These are phyloP conservation scores for Neurospora sp. DNA, from an alignment of 495 filamentous ascomycete genomes.

Conservation along the genomic window DNA sequence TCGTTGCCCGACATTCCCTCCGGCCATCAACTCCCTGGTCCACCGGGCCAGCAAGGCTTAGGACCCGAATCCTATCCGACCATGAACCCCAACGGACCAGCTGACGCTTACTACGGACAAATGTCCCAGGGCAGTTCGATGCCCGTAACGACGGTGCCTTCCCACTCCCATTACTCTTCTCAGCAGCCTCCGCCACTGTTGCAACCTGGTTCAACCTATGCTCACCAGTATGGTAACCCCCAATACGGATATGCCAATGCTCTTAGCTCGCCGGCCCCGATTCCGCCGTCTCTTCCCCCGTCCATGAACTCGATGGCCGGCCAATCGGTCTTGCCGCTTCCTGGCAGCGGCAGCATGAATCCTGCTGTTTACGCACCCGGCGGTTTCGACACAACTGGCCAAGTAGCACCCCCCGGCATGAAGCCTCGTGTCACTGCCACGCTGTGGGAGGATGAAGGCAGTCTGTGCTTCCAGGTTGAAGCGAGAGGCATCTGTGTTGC, in stretches of 20 bases:
- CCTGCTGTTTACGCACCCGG: constrained; percentile 40
- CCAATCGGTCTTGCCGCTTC: constrained; percentile 57
- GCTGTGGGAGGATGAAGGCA: constrained; percentile 96
- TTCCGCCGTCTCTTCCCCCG: constrained; percentile 45
- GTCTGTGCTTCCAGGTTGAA: constrained; percentile 95
- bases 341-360: constrained; percentile 44
- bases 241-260: constrained; percentile 69
- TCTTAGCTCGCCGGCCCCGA: constrained; percentile 63
- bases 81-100: constrained; percentile 72
- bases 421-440: constrained; percentile 98
- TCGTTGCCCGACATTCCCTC: constrained; percentile 35
- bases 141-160: constrained; percentile 70
- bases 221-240: constrained; percentile 45
- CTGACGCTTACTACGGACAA: constrained; percentile 77
- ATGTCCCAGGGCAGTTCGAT: constrained; percentile 76
- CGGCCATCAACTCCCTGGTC: constrained; percentile 29
- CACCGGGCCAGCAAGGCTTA: constrained; percentile 30
- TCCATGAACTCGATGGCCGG: constrained; percentile 48
- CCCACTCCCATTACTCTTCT: constrained; percentile 62
- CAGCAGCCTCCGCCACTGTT: constrained; percentile 64
- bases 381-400: constrained; percentile 80
- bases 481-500: constrained; percentile 94
- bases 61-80: constrained; percentile 53
- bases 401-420: constrained; percentile 88
- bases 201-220: constrained; percentile 71